Evolutionary conservation across 2,329 filamentous ascomycete species (phyloP).

Genomic region (Fusarium abutilonis): DNA sequence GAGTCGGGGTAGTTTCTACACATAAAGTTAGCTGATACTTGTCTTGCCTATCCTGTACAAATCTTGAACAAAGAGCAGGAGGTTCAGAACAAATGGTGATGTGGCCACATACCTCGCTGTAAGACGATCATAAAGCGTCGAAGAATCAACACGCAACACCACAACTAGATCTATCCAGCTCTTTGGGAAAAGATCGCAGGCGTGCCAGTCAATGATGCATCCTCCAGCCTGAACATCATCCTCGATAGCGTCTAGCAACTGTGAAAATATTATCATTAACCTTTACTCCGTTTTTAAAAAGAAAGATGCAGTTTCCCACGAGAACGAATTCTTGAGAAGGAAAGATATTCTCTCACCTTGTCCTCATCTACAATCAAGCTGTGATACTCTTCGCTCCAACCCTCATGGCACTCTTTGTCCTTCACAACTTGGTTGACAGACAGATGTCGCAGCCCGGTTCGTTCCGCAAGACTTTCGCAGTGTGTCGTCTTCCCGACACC

Average conservation of each 20-base stretch:
- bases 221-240: slow-evolving; percentile 81
- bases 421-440: slow-evolving; percentile 93
- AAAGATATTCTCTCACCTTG: slow-evolving; percentile 66
- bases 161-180: slow-evolving; percentile 96
- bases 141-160: slow-evolving; percentile 84
- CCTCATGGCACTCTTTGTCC: slow-evolving; percentile 85
- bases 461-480: slow-evolving; percentile 80
- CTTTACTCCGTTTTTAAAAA: neutral
- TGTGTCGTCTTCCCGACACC: slow-evolving; percentile 97
- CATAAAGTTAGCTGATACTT: slow-evolving; percentile 1
- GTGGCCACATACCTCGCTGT: slow-evolving; percentile 67
- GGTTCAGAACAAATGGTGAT: neutral
- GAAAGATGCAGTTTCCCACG: too few relatives aligned
- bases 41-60: neutral
- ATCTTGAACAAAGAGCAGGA: neutral
- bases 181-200: slow-evolving; percentile 92
- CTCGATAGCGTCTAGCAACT: slow-evolving; percentile 91
- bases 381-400: slow-evolving; percentile 84
- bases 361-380: slow-evolving; percentile 97
- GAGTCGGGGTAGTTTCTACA: slow-evolving; percentile 79
- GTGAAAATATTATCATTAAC: slow-evolving; percentile 31
- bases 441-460: slow-evolving; percentile 81
- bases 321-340: too few relatives aligned
- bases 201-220: slow-evolving; percentile 96
- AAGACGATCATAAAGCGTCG: slow-evolving; percentile 84